Percentiles rank a stretch among this genome's conserved stretches.
Evolutionary conservation across 2,329 filamentous ascomycete genomes (phyloP).

Genomic region (Aspergillus calidoustus): DNA sequence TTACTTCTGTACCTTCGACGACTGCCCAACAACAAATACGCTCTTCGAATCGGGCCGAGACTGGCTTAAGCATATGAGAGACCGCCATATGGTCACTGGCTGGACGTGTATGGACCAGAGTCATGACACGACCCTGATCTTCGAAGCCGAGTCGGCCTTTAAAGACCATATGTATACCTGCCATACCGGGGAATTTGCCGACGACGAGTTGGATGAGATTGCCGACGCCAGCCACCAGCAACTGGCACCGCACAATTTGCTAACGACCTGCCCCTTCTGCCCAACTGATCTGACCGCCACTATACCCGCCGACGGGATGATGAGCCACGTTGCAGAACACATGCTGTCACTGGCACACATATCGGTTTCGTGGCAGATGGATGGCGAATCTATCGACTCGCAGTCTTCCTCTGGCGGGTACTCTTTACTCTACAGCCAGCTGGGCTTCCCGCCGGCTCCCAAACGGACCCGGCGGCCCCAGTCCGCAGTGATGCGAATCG

Average conservation of each 20-base stretch:
- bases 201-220: conserved; percentile 5
- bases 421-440: too few relatives aligned
- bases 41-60: conserved; percentile 7
- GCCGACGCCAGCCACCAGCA: neutral
- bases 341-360: neutral
- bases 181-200: neutral
- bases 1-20: conserved; percentile 3
- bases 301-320: neutral
- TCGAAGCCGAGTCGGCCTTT: neutral
- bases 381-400: neutral
- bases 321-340: neutral
- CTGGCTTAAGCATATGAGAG: conserved; percentile 6
- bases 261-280: conserved; percentile 7
- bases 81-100: neutral
- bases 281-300: neutral
- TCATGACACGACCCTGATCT: conserved; percentile 4
- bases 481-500: too few relatives aligned
- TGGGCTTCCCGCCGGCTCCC: too few relatives aligned
- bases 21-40: neutral
- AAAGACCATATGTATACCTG: neutral
- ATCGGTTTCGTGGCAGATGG: neutral
- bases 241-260: neutral
- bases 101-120: conserved; percentile 12
- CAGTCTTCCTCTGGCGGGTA: too few relatives aligned
- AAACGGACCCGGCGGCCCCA: too few relatives aligned